Conservation (phyloP, 164 flowering plant species). For the Vitis amurensis region DNA sequence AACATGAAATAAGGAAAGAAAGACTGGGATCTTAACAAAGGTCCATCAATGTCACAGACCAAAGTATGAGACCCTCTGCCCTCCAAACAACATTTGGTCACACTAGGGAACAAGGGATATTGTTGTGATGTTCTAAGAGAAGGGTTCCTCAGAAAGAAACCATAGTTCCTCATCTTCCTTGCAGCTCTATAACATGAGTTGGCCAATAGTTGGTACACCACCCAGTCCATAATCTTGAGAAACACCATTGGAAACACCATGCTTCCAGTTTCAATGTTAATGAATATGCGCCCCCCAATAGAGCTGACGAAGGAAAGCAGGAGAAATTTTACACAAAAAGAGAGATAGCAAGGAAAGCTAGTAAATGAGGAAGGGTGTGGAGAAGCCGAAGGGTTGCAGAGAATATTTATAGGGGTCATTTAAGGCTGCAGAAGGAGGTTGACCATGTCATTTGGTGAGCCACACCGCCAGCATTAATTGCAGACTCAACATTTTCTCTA, state of each 20-base stretch:
- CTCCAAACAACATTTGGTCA: conserved; percentile 34
- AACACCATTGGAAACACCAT: conserved; percentile 52
- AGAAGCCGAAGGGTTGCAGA: conserved; percentile 13
- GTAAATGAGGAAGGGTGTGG: neutral
- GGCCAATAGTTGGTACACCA: conserved; percentile 54
- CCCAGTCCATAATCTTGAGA: conserved; percentile 53
- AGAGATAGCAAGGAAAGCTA: conserved; percentile 9
- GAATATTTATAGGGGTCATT: conserved; percentile 32
- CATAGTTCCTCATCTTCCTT: conserved; percentile 48
- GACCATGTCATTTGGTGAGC: conserved; percentile 37
- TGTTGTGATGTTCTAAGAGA: conserved; percentile 24
- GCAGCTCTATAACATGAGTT: conserved; percentile 54
- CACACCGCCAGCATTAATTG: conserved; percentile 56
- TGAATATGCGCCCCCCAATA: too few relatives aligned
- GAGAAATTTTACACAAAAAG: neutral
- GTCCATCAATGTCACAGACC: conserved; percentile 62
- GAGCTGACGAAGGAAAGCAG: neutral
- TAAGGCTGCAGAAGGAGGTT: conserved; percentile 17
- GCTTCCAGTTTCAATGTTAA: neutral
- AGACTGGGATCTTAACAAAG: conserved; percentile 47
- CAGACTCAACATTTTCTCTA: neutral
- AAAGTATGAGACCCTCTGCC: conserved; percentile 34
- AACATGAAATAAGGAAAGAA: conserved; percentile 91
- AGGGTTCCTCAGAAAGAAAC: conserved; percentile 27
- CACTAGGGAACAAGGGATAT: conserved; percentile 30